Evolutionary conservation across 1,284 basidiomycete species (phyloP).

Genomic region (Marasmius sp.): DNA sequence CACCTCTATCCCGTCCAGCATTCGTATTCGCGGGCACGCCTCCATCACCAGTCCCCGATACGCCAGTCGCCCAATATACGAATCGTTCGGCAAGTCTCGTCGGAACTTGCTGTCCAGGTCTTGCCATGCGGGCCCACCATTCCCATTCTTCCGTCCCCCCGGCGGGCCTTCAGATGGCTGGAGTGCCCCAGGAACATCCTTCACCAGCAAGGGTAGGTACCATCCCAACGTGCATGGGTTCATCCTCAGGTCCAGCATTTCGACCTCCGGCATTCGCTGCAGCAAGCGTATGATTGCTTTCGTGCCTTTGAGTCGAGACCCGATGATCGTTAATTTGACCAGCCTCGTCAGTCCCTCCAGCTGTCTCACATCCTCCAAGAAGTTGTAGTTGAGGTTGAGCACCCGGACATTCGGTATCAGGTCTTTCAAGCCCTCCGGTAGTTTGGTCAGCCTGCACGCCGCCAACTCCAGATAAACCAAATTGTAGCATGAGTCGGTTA

Average conservation of each 20-base stretch:
- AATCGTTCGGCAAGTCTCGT: constrained; percentile 82
- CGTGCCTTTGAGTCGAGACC: constrained; percentile 72
- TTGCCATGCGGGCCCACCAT: constrained; percentile 53
- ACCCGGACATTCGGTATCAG: constrained; percentile 87
- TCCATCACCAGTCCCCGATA: constrained; percentile 88
- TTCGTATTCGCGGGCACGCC: constrained; percentile 61
- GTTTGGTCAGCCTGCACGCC: constrained; percentile 78
- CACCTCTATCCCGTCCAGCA: constrained; percentile 83
- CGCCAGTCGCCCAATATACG: constrained; percentile 81
- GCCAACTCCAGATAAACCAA: constrained; percentile 93
- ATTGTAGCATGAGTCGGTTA: constrained; percentile 72
- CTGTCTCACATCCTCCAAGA: constrained; percentile 69
- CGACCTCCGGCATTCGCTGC: constrained; percentile 71
- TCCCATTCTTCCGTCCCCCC: constrained; percentile 19
- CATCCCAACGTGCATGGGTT: constrained; percentile 94
- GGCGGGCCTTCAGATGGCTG: constrained; percentile 52
- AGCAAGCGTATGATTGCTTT: constrained; percentile 72
- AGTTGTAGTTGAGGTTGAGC: constrained; percentile 96
- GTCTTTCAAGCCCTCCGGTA: constrained; percentile 68
- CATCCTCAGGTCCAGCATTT: constrained; percentile 90
- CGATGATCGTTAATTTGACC: constrained; percentile 83
- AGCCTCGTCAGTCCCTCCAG: constrained; percentile 76
- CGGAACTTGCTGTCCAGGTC: constrained; percentile 85
- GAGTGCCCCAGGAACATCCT: constrained; percentile 64
- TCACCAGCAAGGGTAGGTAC: constrained; percentile 85